Evolutionary conservation across 2,329 filamentous ascomycete species (phyloP).

Genomic region (Penicillium sp.): DNA sequence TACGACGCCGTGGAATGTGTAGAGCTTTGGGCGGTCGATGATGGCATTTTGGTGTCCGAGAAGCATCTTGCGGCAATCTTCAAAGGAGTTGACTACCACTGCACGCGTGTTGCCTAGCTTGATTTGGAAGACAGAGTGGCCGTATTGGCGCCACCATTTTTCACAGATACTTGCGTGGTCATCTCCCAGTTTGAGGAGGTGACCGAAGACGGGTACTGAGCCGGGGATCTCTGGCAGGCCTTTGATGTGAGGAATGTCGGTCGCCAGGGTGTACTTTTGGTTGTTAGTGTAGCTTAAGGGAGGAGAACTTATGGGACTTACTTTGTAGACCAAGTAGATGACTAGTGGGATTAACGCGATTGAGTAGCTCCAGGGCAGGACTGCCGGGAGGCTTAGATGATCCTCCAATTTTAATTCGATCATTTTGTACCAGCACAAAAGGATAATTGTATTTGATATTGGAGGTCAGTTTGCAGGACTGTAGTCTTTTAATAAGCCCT

Average conservation of each 20-base stretch:
- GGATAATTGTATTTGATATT: background rate
- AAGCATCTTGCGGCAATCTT: conserved; percentile 66
- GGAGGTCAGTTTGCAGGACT: background rate
- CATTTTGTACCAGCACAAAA: background rate
- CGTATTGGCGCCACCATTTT: conserved; percentile 57
- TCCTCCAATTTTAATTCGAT: conserved; percentile 5
- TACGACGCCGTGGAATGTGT: conserved; percentile 74
- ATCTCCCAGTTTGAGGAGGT: conserved; percentile 56
- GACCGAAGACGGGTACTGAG: conserved; percentile 57
- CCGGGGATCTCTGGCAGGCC: conserved; percentile 59
- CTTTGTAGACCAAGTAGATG: conserved; percentile 10
- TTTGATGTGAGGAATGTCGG: conserved; percentile 58
- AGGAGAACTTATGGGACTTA: background rate
- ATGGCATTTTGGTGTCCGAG: conserved; percentile 71
- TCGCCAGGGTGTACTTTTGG: conserved; percentile 27
- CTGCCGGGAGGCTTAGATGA: background rate
- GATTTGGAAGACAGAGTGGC: conserved; percentile 58
- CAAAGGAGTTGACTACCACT: conserved; percentile 72
- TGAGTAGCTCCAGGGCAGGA: background rate
- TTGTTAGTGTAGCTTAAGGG: background rate
- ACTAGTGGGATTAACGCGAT: conserved; percentile 5
- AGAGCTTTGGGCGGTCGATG: conserved; percentile 70
- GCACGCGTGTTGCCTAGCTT: conserved; percentile 52
- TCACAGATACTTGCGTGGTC: conserved; percentile 55
- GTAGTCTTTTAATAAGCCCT: background rate